Conservation (phyloP, 768 basidiomycete species). For the Trametes maxima region DNA sequence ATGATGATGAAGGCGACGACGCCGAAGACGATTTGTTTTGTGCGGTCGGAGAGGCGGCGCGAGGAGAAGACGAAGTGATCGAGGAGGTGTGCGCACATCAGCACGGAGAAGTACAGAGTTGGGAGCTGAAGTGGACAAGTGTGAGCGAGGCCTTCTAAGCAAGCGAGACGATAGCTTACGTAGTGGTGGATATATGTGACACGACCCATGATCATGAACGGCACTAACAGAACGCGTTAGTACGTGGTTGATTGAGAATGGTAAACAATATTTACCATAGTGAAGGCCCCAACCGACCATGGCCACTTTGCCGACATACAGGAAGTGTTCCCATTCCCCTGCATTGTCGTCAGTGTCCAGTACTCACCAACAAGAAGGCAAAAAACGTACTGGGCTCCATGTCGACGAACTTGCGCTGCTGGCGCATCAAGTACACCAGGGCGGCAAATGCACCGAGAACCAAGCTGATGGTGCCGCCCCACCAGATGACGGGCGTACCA, state of each 20-base stretch:
- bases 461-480: constrained; percentile 75
- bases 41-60: constrained; percentile 56
- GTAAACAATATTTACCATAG: constrained; percentile 59
- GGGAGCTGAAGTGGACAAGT: constrained; percentile 62
- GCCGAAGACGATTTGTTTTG: constrained; percentile 75
- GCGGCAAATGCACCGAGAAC: constrained; percentile 52
- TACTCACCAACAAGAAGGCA: not conserved
- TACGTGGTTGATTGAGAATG: not conserved
- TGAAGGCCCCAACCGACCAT: constrained; percentile 93
- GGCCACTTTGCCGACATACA: constrained; percentile 91
- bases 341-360: not conserved
- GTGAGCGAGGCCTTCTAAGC: not conserved
- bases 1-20: constrained; percentile 61
- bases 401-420: constrained; percentile 88
- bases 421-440: constrained; percentile 74
- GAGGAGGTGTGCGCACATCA: constrained; percentile 87
- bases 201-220: constrained; percentile 98
- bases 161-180: constrained; percentile 48
- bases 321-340: constrained; percentile 94
- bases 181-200: constrained; percentile 97
- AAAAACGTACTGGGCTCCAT: constrained; percentile 76
- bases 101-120: constrained; percentile 93
- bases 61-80: constrained; percentile 93
- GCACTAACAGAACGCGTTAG: constrained; percentile 52
- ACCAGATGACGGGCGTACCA: constrained; percentile 93